phyloP scores from a whole-genome alignment of 257 asterid genomes.

The Scutellaria baicalensis region DNA sequence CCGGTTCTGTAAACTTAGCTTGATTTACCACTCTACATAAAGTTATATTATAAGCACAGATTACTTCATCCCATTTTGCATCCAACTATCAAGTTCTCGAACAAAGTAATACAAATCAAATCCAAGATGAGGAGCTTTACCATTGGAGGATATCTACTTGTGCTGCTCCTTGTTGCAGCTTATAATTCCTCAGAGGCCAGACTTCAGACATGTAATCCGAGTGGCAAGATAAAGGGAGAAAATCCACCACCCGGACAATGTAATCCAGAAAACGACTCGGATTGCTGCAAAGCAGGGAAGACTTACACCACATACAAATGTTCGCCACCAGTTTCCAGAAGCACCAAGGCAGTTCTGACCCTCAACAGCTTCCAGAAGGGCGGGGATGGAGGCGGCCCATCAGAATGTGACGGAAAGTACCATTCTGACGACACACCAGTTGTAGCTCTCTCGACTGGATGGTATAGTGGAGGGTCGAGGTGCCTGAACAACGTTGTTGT shows the following conservation, averaged over 20 bases:
- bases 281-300: conserved; percentile 27
- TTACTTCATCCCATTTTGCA: too few species aligned
- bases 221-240: conserved; percentile 25
- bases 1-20: too few species aligned
- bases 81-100: too few species aligned
- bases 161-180: neutral
- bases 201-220: conserved; percentile 28
- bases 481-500: conserved; percentile 21
- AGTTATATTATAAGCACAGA: neutral
- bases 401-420: conserved; percentile 33
- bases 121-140: conserved; percentile 7
- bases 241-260: conserved; percentile 38
- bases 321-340: conserved; percentile 20
- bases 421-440: conserved; percentile 33
- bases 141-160: neutral
- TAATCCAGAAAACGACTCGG: conserved; percentile 28
- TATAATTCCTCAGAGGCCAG: neutral
- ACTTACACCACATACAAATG: conserved; percentile 30
- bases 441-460: conserved; percentile 40
- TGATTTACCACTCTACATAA: too few species aligned
- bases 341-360: conserved; percentile 32
- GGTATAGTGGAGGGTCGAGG: conserved; percentile 29
- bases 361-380: conserved; percentile 36
- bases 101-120: neutral
- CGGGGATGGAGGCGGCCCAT: conserved; percentile 38